Evolutionary conservation across 257 asterid genomes (phyloP), one percentile per base, ranked within the genome.

Genomic region (Solanum microdontum): DNA sequence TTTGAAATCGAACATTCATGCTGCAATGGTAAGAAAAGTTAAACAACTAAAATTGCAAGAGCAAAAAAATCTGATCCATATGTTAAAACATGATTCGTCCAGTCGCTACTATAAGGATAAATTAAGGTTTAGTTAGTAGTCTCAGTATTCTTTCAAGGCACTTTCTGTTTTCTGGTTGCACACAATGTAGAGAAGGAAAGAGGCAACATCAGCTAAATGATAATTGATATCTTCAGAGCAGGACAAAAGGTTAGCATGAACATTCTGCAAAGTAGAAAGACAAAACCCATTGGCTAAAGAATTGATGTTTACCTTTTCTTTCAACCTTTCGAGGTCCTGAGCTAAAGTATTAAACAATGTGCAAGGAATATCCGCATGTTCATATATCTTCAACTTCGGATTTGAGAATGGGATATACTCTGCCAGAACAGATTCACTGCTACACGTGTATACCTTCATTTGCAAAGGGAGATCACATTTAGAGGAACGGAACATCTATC

Each of bases 361-460:
- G 66, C 24, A 43, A 7, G 98, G 95, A 72, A 89, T 70, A 86
- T 83, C 93, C 62, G 58, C 43, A 58, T 93, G 88, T 43, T 85
- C 15, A 90, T 92, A 96, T 4, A 48, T 51, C 91, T 91, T 93
- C 92, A 95, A 69, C 89, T 92, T 94, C 3, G 95, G 88, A 26
- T 93, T 92, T 17, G 98, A 92, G 83, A 91, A 93, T 30, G 97
- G 91, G 80, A 94, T 64, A 76, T 92, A 89, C 87, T 48, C 89
- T 45, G 93, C 89, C 88, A 96, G 80, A 48, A 92, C 93, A 70
- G 92, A 84, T 83, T 92, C 95, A 19, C 93, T 92, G 37, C 82
- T 91, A 90, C 98, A 93, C 1, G 99, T 96, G 91, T 90, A 94
- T 64, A 96, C 95, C 99, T 96, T 89, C 94, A 92, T 89, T 89